A percentile compares a stretch with the other conserved stretches of the same genome.
phyloP scores from a whole-genome alignment of 805 yeast genomes.

The Wickerhamomyces sydowiorum region DNA sequence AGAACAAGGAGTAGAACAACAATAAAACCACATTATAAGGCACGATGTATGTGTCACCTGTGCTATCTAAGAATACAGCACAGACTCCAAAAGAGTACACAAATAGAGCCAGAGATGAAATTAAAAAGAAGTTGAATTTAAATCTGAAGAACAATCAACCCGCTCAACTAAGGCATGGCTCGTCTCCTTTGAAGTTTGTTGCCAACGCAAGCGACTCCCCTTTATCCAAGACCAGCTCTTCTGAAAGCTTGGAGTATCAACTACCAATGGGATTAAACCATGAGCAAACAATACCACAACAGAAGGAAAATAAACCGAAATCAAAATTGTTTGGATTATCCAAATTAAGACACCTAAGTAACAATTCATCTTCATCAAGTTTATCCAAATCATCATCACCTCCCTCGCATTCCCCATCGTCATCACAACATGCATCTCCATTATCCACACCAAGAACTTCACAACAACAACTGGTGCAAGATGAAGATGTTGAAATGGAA shows the following conservation, averaged over 20 bases:
- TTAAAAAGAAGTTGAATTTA: conserved; percentile 19
- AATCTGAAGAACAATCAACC: conserved; percentile 3
- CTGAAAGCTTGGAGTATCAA: conserved; percentile 8
- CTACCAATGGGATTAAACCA: not conserved
- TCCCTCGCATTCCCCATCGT: too few species aligned
- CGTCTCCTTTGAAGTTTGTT: conserved; percentile 23
- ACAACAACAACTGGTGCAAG: not conserved
- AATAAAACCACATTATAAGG: not conserved
- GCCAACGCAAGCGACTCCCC: conserved; percentile 21
- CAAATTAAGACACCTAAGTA: not conserved
- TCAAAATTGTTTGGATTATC: not conserved
- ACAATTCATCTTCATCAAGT: not conserved
- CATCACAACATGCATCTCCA: too few species aligned
- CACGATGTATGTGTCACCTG: conserved; percentile 21
- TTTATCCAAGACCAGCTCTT: conserved; percentile 13
- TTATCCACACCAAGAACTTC: too few species aligned
- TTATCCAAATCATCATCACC: not conserved
- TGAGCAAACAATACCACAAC: not conserved
- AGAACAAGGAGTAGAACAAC: not conserved
- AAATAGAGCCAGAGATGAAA: conserved; percentile 24
- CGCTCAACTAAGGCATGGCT: conserved; percentile 21
- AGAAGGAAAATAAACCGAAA: not conserved
- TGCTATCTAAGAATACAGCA: conserved; percentile 6
- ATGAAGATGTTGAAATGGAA: conserved; percentile 12
- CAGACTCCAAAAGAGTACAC: conserved; percentile 26